Base-by-base conservation (phyloP, 2,329 filamentous ascomycete species). In the Cladorrhinum sp. region DNA sequence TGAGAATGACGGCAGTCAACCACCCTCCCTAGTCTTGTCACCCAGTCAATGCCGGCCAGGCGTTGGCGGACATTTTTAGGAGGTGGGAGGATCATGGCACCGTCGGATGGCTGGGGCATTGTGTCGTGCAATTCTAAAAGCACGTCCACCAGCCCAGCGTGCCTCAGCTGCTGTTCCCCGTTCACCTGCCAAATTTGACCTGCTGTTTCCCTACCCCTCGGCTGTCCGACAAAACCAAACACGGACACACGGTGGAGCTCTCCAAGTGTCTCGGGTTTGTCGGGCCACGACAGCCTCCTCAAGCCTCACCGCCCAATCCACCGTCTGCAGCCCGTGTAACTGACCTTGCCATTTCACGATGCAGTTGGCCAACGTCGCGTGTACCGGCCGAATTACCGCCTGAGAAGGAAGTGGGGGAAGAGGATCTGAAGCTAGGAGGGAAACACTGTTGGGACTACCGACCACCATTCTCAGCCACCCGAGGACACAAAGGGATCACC, bases 321-420 rank as follows among this genome's bases (percentile, higher is more conserved):
- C 39, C 42, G 52, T 26, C 10, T 57, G 57, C 49, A 55, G 49
- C 18, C 51, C 58, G 54, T 33, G 48, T 56, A 56, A 58, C 64
- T 65, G 55, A 65, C 58, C 67, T 63, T 57, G 62, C 64, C 64
- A 64, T 55, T 64, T 69, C 64, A 62, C 64, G 63, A 74, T 76
- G 74, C 74, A 78, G 76, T 71, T 67, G 65, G 64, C 72, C 73
- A 70, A 65, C 58, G 66, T 61, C 63, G 70, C 63, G 66, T 62
- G 62, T 69, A 65, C 62, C 67, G 67, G 57, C 65, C 58, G 62
- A 48, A 50, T 56, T 50, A 55, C 57, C 56, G 55, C 58, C 49
- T 57, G 61, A 64, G 61, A 65, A 60, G 64, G 51, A 62, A 60
- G 54, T 46, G 54, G 18, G 42, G 42, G 42, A 46, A 46, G 42